Evolutionary conservation across 495 filamentous ascomycete genomes (phyloP).

Genomic region (Pseudoneurospora amorphoporcata): DNA sequence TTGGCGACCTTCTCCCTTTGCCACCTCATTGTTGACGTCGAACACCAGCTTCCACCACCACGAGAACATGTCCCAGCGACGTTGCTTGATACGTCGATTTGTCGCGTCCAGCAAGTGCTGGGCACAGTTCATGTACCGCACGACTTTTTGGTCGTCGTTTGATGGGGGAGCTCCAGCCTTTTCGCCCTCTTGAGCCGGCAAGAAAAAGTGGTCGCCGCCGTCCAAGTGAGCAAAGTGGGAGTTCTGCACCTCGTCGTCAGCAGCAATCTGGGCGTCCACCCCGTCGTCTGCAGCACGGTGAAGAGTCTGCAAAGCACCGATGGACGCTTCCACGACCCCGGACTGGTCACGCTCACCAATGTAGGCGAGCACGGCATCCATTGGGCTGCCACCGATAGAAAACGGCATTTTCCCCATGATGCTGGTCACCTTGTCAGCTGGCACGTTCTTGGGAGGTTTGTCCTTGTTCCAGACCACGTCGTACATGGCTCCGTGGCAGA

Average conservation of each 20-base stretch:
- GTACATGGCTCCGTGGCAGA: slow-evolving; percentile 41
- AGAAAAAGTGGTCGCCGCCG: slow-evolving; percentile 23
- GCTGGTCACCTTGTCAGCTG: slow-evolving; percentile 14
- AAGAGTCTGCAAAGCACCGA: slow-evolving; percentile 12
- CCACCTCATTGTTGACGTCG: neutral
- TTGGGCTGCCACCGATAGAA: slow-evolving; percentile 35
- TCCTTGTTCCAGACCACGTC: slow-evolving; percentile 28
- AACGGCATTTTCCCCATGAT: slow-evolving; percentile 6
- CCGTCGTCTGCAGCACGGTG: slow-evolving; percentile 24
- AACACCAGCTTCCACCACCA: slow-evolving; percentile 29
- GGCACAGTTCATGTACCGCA: slow-evolving; percentile 16
- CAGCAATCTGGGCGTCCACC: slow-evolving; percentile 24
- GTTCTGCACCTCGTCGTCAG: slow-evolving; percentile 23
- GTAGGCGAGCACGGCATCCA: slow-evolving; percentile 37
- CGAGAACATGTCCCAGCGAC: slow-evolving; percentile 32
- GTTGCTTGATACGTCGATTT: neutral
- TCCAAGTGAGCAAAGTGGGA: slow-evolving; percentile 15
- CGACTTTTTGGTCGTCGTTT: neutral
- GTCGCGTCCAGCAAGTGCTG: slow-evolving; percentile 14
- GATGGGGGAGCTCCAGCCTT: neutral
- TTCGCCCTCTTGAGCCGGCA: slow-evolving; percentile 1
- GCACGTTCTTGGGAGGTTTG: slow-evolving; percentile 15
- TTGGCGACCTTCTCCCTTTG: neutral
- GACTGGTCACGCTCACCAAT: neutral
- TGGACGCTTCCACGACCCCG: slow-evolving; percentile 6